Base-by-base conservation (phyloP, 495 filamentous ascomycete species). In the Glarea lozoyensis region DNA sequence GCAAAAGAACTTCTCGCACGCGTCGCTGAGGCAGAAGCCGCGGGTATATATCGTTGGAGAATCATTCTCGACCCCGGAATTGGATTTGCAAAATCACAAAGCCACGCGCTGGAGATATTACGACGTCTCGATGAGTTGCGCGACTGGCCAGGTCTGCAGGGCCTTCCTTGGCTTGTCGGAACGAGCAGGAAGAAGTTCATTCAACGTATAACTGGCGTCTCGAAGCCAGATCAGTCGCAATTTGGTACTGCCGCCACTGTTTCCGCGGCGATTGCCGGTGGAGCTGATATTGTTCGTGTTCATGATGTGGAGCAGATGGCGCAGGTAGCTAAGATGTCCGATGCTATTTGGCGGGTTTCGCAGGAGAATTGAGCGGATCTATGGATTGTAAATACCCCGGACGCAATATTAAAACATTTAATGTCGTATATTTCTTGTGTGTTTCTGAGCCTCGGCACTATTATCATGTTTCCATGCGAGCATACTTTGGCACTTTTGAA, bases 51-150 rank as follows among this genome's bases (percentile, higher is more conserved):
- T 0, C 76, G 90, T 10, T 98, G 92, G 92, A 84, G 92, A 32
- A 89, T 98, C 35, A 82, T 97, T 33, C 75, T 98, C 2, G 92
- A 98, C 53, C 92, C 92, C 0, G 92, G 92, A 0, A 76, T 98
- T 9, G 92, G 92, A 0, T 98, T 98, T 49, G 86, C 92, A 17
- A 98, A 98, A 65, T 75, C 74, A 2, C 71, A 76, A 48, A 67
- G 69, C 16, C 84, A 94, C 57, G 94, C 94, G 61, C 59, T 98
- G 17, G 78, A 87, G 42, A 63, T 98, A 6, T 62, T 98, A 37
- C 66, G 84, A 11, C 60, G 74, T 1, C 60, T 96, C 25, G 67
- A 68, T 10, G 69, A 75, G 39, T 49, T 97, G 42, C 69, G 84
- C 11, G 59, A 54, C 4, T 75, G 68, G 57, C 70, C 78, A 15